Evolutionary conservation across 2,329 filamentous ascomycete species (phyloP).

Genomic region (Arachnopeziza araneosa): DNA sequence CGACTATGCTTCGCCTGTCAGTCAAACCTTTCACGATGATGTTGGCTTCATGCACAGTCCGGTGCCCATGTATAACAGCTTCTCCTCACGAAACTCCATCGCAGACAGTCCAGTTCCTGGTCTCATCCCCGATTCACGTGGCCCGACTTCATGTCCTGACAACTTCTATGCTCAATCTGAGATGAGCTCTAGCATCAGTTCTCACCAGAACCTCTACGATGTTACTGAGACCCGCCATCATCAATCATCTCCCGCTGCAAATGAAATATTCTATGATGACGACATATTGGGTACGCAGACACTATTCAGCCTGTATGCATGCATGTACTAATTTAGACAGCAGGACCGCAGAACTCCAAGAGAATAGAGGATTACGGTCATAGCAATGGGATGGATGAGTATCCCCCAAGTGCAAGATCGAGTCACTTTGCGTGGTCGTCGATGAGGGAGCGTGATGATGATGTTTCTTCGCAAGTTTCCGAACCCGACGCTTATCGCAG

Average conservation of each 20-base stretch:
- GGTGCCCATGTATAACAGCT: conserved; percentile 52
- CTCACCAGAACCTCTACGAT: conserved; percentile 54
- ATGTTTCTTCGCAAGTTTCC: conserved; percentile 27
- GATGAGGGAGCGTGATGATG: conserved; percentile 27
- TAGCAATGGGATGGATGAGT: conserved; percentile 24
- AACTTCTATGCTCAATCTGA: conserved; percentile 57
- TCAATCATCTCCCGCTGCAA: conserved; percentile 23
- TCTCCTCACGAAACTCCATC: conserved; percentile 45
- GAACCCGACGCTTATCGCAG: conserved; percentile 23
- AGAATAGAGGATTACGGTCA: background rate
- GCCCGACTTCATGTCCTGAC: conserved; percentile 55
- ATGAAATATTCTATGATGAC: conserved; percentile 33
- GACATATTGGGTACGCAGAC: conserved; percentile 33
- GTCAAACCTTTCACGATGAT: conserved; percentile 48
- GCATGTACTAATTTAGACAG: conserved; percentile 14
- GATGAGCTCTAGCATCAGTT: conserved; percentile 53
- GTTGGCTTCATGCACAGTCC: conserved; percentile 54
- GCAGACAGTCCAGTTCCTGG: conserved; percentile 46
- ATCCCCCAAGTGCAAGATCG: conserved; percentile 28
- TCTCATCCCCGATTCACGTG: conserved; percentile 50
- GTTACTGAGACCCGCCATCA: conserved; percentile 27
- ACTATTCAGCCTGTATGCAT: conserved; percentile 16
- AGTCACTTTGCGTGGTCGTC: conserved; percentile 30
- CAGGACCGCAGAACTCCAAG: conserved; percentile 11
- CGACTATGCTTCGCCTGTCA: conserved; percentile 50